These are phyloP conservation scores for Malassezia nana DNA, from an alignment of 1,284 basidiomycete genomes.

Conservation along the genomic window DNA sequence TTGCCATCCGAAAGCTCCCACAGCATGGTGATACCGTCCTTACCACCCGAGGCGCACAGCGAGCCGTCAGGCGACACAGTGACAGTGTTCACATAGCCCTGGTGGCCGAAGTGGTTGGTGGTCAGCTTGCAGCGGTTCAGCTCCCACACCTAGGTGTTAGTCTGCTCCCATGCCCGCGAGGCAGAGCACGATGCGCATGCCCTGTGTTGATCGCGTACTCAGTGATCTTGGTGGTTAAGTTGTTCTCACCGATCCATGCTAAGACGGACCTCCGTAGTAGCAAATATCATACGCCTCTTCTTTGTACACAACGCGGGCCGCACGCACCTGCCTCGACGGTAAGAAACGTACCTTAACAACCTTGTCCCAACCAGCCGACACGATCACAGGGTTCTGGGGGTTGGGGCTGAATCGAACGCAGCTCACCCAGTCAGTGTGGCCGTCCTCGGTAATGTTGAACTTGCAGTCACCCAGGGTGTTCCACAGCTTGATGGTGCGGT, in stretches of 20 bases:
- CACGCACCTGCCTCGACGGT: slow-evolving; percentile 16
- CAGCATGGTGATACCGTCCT: slow-evolving; percentile 96
- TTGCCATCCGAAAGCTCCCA: slow-evolving; percentile 99
- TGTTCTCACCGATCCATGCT: slow-evolving; percentile 57
- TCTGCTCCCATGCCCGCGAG: neutral
- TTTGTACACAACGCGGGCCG: slow-evolving; percentile 39
- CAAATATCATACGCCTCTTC: slow-evolving; percentile 58
- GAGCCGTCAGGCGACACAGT: slow-evolving; percentile 99
- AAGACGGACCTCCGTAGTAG: slow-evolving; percentile 63
- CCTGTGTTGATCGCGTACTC: slow-evolving; percentile 46
- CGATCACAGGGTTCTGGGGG: slow-evolving; percentile 93
- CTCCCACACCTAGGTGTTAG: slow-evolving; percentile 77
- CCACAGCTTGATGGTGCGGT: slow-evolving; percentile 97
- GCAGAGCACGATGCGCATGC: slow-evolving; percentile 5
- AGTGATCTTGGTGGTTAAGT: slow-evolving; percentile 68
- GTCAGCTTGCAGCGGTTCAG: slow-evolving; percentile 99
- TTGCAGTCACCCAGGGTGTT: slow-evolving; percentile 99
- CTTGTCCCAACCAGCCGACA: slow-evolving; percentile 99
- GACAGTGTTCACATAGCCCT: slow-evolving; percentile 97
- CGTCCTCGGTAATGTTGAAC: slow-evolving; percentile 98
- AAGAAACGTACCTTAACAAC: slow-evolving; percentile 80
- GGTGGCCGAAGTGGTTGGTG: slow-evolving; percentile 99
- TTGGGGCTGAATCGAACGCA: slow-evolving; percentile 99
- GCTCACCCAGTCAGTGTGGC: slow-evolving; percentile 70
- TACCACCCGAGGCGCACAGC: slow-evolving; percentile 95